Evolutionary conservation across 441 rosid species (phyloP), one percentile per base, ranked within the genome.

Genomic region (Arabidopsis hybrid): DNA sequence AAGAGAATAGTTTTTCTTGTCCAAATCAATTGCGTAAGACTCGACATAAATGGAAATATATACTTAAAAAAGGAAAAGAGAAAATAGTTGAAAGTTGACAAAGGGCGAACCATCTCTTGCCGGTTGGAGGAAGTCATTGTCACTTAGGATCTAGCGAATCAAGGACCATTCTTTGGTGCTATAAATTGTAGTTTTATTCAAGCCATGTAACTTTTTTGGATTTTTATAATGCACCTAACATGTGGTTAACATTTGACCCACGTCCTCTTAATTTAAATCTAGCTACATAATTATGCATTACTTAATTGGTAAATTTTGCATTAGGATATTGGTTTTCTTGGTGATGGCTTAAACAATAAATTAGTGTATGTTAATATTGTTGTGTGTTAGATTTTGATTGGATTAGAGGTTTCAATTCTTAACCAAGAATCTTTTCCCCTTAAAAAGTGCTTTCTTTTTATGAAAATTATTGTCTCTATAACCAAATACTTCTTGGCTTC

Each of bases 191-290:
- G 56, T 51, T 75, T 75, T 56, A 32, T 76, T 46, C 45, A 56
- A 62, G 2, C 46, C 51, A 66, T 21, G 50, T 6, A 6, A 53
- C 26, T 21, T 2, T 2, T 32, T 47, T 38, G 2, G 0, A 16
- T 2, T 73, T 49, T 67, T 31, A 50, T 50, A 74, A 67, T 60
- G 21, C 73, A 55, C 52, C 65, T 10, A 43, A 38, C 56, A 58
- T 64, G 72, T 70, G 80, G 80, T 70, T 76, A 40, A 52, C 57
- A 21, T 58, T 64, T 57, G 66, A 64, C 67, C 75, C 75, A 69
- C 80, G 67, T 57, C 75, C 46, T 56, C 13, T 62, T 59, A 40
- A 2, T 29, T 29, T 29, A 29, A 29, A 29, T 29, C 31, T 29
- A 29, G 31, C 31, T 29, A 21, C 2, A 29, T 29, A 29, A 29